Percentiles rank a stretch among this genome's conserved stretches.
These are phyloP conservation scores for Chaetomium globosum DNA, from an alignment of 2,329 filamentous ascomycete genomes.

Conservation along the genomic window DNA sequence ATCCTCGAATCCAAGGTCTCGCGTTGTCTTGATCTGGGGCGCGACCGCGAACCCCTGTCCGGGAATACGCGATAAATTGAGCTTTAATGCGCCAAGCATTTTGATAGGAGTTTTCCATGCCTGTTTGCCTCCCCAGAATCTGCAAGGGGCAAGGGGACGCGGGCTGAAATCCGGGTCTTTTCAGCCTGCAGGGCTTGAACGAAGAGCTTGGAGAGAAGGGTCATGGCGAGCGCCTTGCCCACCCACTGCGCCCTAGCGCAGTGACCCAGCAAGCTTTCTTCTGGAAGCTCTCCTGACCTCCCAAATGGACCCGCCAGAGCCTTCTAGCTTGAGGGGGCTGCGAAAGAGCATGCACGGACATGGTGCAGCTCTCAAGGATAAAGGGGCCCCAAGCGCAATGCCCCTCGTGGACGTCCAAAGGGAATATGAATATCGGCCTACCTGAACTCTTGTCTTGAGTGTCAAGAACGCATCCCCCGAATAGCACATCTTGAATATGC, in stretches of 20 bases:
- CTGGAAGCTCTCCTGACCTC: background rate
- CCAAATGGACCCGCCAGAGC: background rate
- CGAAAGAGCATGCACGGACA: background rate
- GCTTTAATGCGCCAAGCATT: constrained; percentile 42
- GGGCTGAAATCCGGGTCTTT: background rate
- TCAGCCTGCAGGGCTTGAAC: background rate
- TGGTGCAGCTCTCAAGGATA: constrained; percentile 10
- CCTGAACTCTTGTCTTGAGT: constrained; percentile 91
- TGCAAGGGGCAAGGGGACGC: background rate
- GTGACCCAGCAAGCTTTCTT: background rate
- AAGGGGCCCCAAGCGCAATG: background rate
- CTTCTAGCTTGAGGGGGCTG: background rate
- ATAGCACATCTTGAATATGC: constrained; percentile 99
- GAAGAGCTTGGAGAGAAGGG: background rate
- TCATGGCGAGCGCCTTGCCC: background rate
- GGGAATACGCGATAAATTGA: constrained; percentile 42
- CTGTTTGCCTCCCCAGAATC: constrained; percentile 25
- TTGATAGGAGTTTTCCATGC: constrained; percentile 18
- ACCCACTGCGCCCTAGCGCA: background rate
- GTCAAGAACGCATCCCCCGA: constrained; percentile 93
- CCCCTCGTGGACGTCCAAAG: background rate
- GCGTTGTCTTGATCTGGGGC: constrained; percentile 32
- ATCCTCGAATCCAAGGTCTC: constrained; percentile 40
- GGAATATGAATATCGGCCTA: constrained; percentile 48
- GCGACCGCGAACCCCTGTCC: constrained; percentile 43